Base-by-base conservation (phyloP, 164 flowering plant species). In the Magnolia kwangsiensis region DNA sequence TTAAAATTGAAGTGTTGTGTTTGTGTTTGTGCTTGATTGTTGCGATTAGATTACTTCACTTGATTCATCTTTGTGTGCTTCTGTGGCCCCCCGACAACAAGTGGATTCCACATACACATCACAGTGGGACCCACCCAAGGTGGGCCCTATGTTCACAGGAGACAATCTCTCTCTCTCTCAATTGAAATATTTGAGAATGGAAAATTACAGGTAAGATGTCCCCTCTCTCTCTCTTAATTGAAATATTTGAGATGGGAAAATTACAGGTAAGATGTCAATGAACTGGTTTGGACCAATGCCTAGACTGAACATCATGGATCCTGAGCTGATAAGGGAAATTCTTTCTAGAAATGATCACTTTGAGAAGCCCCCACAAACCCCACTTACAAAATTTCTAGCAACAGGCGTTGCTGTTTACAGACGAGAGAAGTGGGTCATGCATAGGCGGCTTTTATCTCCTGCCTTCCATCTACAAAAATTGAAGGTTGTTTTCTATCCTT, bases 381-480 rank as follows among this genome's bases (percentile, higher is more conserved):
- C 92, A 59, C 72, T 83, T 6, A 58, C 80, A 4, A 51, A 71
- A 21, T 21, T 79, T 75, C 72, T 87, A 20, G 77, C 65, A 19
- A 69, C 50, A 27, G 91, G 90, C 20, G 72, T 87, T 58, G 31
- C 82, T 10, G 72, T 63, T 61, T 67, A 74, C 55, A 85, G 87
- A 55, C 82, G 88, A 16, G 83, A 87, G 58, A 73, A 80, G 75
- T 89, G 91, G 91, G 82, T 84, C 23, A 82, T 72, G 19, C 89
- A 74, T 70, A 76, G 88, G 79, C 80, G 72, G 76, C 49, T 86
- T 3, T 61, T 89, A 0, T 75, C 72, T 10, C 90, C 88, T 16
- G 87, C 90, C 23, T 89, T 89, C 72, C 87, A 86, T 76, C 31
- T 51, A 0, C 86, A 87, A 21, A 89, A 85, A 63, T 67, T 89